Evolutionary conservation across 257 asterid genomes (phyloP).

Genomic region (Solanum tarijense): DNA sequence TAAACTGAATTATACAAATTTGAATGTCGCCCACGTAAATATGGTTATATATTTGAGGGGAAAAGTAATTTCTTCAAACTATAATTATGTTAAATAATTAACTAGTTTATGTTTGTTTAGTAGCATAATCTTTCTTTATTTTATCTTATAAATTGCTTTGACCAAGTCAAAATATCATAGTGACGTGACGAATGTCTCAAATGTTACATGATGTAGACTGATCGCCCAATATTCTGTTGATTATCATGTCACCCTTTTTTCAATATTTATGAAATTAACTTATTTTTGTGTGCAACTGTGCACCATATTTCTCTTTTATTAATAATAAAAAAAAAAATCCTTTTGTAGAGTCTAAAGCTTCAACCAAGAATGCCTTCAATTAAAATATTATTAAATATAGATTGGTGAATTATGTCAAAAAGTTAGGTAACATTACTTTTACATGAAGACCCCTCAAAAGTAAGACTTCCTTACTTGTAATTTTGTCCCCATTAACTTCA

Average conservation of each 20-base stretch:
- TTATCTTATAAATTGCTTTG: neutral
- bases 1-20: too few species aligned
- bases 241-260: neutral
- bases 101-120: too few species aligned
- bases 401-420: constrained; percentile 19
- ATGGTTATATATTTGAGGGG: too few species aligned
- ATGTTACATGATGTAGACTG: neutral
- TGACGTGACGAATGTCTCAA: neutral
- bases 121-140: neutral
- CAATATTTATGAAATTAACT: neutral
- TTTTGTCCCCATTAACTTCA: neutral
- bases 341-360: too few species aligned
- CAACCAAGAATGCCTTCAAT: neutral
- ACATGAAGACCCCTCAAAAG: neutral
- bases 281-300: neutral
- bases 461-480: neutral
- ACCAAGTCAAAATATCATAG: neutral
- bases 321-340: too few species aligned
- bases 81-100: too few species aligned
- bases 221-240: neutral
- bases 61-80: too few species aligned
- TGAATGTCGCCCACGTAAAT: too few species aligned
- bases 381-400: constrained; percentile 2
- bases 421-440: neutral
- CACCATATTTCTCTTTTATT: neutral